Base-by-base conservation (phyloP, 805 yeast species). In the Kregervanrija fluxuum region DNA sequence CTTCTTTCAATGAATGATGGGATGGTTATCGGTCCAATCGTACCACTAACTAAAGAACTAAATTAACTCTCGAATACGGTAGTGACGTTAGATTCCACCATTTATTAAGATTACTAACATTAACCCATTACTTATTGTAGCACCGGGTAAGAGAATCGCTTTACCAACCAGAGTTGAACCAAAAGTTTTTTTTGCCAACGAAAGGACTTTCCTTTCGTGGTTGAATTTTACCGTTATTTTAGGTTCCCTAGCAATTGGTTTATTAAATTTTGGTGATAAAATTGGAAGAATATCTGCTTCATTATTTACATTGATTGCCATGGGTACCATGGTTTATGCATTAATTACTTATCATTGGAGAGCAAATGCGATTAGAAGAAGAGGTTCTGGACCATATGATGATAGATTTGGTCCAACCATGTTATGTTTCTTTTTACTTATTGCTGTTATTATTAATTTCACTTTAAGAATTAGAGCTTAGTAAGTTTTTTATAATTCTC, bases 351-450 rank as follows among this genome's bases (percentile, higher is more conserved):
- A 93, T 66, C 99, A 93, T 67, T 95, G 99, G 99, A 86, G 99
- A 73, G 99, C 99, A 1, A 88, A 90, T 62, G 99, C 99, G 48
- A 93, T 93, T 55, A 82, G 99, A 67, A 77, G 91, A 68, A 82
- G 98, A 67, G 99, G 99, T 36, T 80, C 95, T 11, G 99, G 99
- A 40, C 99, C 99, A n/a, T 93, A 93, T 63, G 99, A 93, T 61
- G 99, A 93, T 67, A 80, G 99, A 62, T 83, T 93, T 54, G 99
- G 99, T 38, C 99, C 99, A 39, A 95, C 99, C 12, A 82, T 91
- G 85, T 76, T 93, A 57, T 93, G 99, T 69, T 75, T 91, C 71
- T 93, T 93, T 70, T 74, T 93, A 58, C 73, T 93, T 52, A 79
- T 89, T 40, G 97, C 99, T 1, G 97, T 93, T 42, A 83, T 93